Evolutionary conservation across 768 basidiomycete species (phyloP), one percentile per base, ranked within the genome.

Genomic region (Hypholoma sublateritium): DNA sequence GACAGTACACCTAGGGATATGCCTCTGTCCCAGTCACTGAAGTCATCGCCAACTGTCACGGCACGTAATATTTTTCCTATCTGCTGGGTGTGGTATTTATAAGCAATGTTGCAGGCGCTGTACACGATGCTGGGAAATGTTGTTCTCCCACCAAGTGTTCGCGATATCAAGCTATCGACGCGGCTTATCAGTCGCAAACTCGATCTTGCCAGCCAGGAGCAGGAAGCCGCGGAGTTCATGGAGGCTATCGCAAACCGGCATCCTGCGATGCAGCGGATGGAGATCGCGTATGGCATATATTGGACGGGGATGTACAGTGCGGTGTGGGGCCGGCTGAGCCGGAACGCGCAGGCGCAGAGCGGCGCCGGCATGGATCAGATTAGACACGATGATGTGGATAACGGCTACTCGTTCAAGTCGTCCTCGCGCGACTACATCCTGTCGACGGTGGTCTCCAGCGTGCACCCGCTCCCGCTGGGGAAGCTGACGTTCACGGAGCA

Each of bases 241-340:
- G 67, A 71, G 51, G 53, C 54, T 3, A 58, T 72, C 25, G 68
- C 66, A 0, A 39, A 50, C 4, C 50, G 59, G 8, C 58, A 69
- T 36, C 58, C 66, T 0, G 49, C 41, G n/a, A 37, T 71, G 12
- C 62, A 61, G 35, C 48, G 56, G 21, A 59, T 70, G 24, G 67
- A 69, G 47, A 61, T 71, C 3, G 61, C 61, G 13, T 72, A 70
- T 47, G 70, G 70, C 2, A 67, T 67, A 11, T 70, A 71, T 47
- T 71, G 69, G 71, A 69, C 69, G 5, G 70, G 71, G 17, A 68
- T 63, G 60, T 72, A 64, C 57, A 62, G 58, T 14, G 68, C 61
- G 14, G 60, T 60, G 13, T 72, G 70, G 69, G 66, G 60, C 14
- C 62, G 70, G 16, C 50, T 64, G 24, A 41, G 64, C 35, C 55